Base-by-base conservation (phyloP, 2,329 filamentous ascomycete genomes). In the Phyllosticta citriasiana region DNA sequence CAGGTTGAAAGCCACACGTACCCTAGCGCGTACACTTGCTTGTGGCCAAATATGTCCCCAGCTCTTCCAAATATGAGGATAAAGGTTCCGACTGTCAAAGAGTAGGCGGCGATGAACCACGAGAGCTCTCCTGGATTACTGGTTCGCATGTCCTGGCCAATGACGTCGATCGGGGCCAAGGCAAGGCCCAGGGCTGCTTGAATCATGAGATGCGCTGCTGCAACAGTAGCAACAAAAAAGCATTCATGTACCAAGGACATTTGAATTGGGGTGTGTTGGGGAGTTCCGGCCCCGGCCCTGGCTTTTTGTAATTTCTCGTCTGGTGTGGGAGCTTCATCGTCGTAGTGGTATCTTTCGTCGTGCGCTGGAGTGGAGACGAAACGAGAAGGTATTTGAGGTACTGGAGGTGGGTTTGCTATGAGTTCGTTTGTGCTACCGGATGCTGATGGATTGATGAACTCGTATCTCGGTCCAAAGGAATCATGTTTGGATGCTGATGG, bases 11-110 rank as follows among this genome's bases (percentile, higher is more conserved):
- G 71, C 68, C 73, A 77, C 24, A 68, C 64, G 60, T 73, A 77
- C 1, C 76, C 76, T 53, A 76, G 68, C 26, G 72, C 67, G 25
- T 77, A 71, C 63, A 78, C 69, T 7, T 69, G 69, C 64, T 76
- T 77, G 70, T 78, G 73, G 5, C 76, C 76, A 27, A 77, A 70
- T 9, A 76, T 70, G 60, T 78, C 76, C n/a, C 76, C 76, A 9
- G 77, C 64, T n/a, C 75, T 70, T 10, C 77, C 76, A 10, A 74
- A 73, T 35, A 77, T 73, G 47, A 78, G 70, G 62, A 79, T 78
- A 64, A 78, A 77, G 3, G 75, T 77, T 25, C 76, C 76, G 12
- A 77, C 74, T 2, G 76, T 77, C 27, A 78, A 66, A 53, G 69
- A 71, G 67, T 77, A 79, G 12, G 69, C 75, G 5, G 76, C 76